A percentile compares a stretch with the other conserved stretches of the same genome.
These are phyloP conservation scores for Pezicula radicicola DNA, from an alignment of 2,329 filamentous ascomycete genomes.

Conservation along the genomic window DNA sequence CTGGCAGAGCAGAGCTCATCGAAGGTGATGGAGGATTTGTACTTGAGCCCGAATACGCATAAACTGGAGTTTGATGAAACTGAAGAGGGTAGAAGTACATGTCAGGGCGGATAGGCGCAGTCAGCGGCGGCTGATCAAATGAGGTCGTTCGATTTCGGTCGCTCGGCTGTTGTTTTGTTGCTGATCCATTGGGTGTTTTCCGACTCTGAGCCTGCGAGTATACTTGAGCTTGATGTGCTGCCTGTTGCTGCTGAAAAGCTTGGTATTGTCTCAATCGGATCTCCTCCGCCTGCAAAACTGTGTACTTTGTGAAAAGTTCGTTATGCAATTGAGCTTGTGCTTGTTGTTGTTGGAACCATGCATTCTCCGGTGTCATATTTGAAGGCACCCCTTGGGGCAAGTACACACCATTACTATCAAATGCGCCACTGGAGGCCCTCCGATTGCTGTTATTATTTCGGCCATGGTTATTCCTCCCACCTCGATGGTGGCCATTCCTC, in stretches of 20 bases:
- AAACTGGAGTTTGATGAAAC: constrained; percentile 40
- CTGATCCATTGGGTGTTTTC: constrained; percentile 28
- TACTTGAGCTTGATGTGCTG: constrained; percentile 33
- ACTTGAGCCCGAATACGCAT: constrained; percentile 45
- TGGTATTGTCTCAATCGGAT: constrained; percentile 44
- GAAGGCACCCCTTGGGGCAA: constrained; percentile 13
- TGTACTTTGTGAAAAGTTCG: constrained; percentile 32
- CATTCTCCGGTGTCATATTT: constrained; percentile 24
- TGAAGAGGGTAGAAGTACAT: constrained; percentile 49
- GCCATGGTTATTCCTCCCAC: constrained; percentile 19
- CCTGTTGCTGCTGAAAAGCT: constrained; percentile 40
- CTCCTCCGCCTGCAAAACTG: constrained; percentile 39
- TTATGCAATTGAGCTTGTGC: constrained; percentile 31
- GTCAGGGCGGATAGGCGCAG: constrained; percentile 55
- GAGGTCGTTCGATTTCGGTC: constrained; percentile 57
- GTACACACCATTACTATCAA: constrained; percentile 23
- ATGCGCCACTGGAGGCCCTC: constrained; percentile 27
- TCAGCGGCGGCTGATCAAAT: constrained; percentile 58
- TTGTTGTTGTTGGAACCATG: constrained; percentile 27
- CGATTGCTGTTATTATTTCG: constrained; percentile 25
- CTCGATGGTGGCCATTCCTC: constrained; percentile 21
- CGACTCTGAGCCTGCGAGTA: constrained; percentile 37
- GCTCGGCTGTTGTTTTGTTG: constrained; percentile 36
- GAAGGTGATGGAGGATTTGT: constrained; percentile 57
- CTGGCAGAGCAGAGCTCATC: constrained; percentile 39